A percentile compares a stretch with the other conserved stretches of the same genome.
These are phyloP conservation scores for Fusarium zealandicum DNA, from an alignment of 2,329 filamentous ascomycete genomes.

Conservation along the genomic window DNA sequence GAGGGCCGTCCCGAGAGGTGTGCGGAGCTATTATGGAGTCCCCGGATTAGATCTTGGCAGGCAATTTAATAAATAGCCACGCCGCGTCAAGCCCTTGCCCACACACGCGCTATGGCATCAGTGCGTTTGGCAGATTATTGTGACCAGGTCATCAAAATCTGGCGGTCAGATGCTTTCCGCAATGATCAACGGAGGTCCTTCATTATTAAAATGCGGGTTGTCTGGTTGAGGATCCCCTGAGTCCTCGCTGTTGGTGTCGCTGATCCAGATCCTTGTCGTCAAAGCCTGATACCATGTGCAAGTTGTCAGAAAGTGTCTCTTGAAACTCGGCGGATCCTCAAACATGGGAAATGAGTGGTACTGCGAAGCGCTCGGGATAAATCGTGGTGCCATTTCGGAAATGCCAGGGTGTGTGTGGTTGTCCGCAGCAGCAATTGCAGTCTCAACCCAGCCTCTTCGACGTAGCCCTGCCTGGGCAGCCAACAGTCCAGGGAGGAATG, in stretches of 20 bases:
- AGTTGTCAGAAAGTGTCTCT: constrained; percentile 23
- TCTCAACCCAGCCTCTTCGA: constrained; percentile 11
- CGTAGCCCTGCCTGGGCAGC: constrained; percentile 1
- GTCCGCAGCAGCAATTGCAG: constrained; percentile 10
- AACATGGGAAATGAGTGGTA: constrained; percentile 23
- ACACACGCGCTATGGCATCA: constrained; percentile 9
- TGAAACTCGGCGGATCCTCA: constrained; percentile 21
- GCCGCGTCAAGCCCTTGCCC: constrained; percentile 16
- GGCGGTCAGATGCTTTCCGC: constrained; percentile 24
- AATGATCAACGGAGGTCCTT: constrained; percentile 23
- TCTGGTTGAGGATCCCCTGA: constrained; percentile 28
- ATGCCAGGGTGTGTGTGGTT: constrained; percentile 16
- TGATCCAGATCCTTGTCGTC: constrained; percentile 23
- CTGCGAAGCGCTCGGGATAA: constrained; percentile 18
- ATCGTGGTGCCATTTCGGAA: constrained; percentile 29
- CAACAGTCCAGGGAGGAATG: constrained; percentile 5
- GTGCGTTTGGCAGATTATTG: constrained; percentile 22
- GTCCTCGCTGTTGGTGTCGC: constrained; percentile 31
- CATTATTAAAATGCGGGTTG: constrained; percentile 18
- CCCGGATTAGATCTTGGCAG: constrained; percentile 24
- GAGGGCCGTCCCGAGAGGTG: constrained; percentile 33
- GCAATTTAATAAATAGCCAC: constrained; percentile 9
- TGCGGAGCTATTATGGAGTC: constrained; percentile 35
- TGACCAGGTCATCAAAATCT: constrained; percentile 22
- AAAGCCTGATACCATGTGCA: constrained; percentile 20